These are phyloP conservation scores for Dryas drummondii DNA, from an alignment of 306 rosid species.

Conservation along the genomic window DNA sequence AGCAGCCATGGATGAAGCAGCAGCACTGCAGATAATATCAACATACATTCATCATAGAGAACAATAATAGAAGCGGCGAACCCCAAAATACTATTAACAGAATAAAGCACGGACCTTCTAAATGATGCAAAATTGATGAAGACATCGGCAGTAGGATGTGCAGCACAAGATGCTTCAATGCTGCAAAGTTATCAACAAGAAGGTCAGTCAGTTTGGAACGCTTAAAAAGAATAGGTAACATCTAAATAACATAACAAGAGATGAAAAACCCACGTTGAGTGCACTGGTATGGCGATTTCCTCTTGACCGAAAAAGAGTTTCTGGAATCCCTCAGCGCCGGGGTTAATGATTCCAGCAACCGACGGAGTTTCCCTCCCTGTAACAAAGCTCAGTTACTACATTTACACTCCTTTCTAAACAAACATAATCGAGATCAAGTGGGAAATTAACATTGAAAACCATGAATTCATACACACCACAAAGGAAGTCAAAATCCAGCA, in stretches of 20 bases:
- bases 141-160: conserved; percentile 99
- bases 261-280: conserved; percentile 56
- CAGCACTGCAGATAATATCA: conserved; percentile 64
- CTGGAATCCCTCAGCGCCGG: conserved; percentile 97
- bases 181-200: conserved; percentile 46
- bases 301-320: conserved; percentile 97
- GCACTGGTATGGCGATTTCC: conserved; percentile 97
- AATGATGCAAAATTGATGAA: conserved; percentile 96
- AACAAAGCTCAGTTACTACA: conserved; percentile 19
- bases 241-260: background rate
- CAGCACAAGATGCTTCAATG: conserved; percentile 90
- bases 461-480: conserved; percentile 59
- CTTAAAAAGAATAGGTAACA: conserved; percentile 7
- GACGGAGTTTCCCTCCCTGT: conserved; percentile 96
- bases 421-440: background rate
- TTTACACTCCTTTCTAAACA: background rate
- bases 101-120: conserved; percentile 62
- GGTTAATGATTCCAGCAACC: conserved; percentile 96
- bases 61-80: background rate
- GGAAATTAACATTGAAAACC: background rate
- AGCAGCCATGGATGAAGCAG: conserved; percentile 92
- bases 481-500: conserved; percentile 99
- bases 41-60: conserved; percentile 14
- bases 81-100: background rate
- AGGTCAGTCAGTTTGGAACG: conserved; percentile 31